Percentiles rank a stretch among this genome's conserved stretches.
These are phyloP conservation scores for Scenedesmus sp. DNA, from an alignment of 163 green algal genomes.

Conservation along the genomic window DNA sequence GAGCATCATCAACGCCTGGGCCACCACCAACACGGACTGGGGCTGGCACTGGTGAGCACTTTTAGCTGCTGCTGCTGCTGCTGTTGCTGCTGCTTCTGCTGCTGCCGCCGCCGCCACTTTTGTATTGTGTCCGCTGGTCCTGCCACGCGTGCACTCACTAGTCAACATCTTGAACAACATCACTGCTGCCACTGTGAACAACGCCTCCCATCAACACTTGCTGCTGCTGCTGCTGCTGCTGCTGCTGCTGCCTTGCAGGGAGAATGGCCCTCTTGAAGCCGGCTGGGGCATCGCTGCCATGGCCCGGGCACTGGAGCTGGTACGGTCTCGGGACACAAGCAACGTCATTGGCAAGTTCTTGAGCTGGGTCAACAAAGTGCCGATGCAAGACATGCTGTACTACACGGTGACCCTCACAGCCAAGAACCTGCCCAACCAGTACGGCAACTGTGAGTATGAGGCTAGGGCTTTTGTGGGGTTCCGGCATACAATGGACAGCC, in stretches of 20 bases:
- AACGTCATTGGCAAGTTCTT: neutral
- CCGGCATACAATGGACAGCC: too few relatives aligned
- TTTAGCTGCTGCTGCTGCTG: too few relatives aligned
- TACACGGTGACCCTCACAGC: neutral
- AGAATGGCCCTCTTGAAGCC: constrained; percentile 30
- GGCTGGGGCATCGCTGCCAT: constrained; percentile 18
- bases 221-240: neutral
- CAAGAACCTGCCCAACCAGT: neutral
- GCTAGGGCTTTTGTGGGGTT: too few relatives aligned
- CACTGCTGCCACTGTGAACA: neutral
- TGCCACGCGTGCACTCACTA: neutral
- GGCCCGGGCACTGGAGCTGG: constrained; percentile 7
- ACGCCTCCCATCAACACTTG: neutral
- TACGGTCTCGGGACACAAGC: neutral
- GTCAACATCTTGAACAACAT: neutral
- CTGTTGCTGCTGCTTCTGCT: too few relatives aligned
- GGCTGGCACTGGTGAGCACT: neutral
- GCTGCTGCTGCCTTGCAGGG: neutral
- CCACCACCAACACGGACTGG: neutral
- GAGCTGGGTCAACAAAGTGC: neutral
- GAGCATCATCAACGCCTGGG: constrained; percentile 8
- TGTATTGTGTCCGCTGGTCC: neutral
- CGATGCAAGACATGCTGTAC: constrained; percentile 2
- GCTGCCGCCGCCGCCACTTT: neutral
- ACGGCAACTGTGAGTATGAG: neutral